phyloP scores from a whole-genome alignment of 805 yeast genomes.

The Priceomyces fermenticarens region DNA sequence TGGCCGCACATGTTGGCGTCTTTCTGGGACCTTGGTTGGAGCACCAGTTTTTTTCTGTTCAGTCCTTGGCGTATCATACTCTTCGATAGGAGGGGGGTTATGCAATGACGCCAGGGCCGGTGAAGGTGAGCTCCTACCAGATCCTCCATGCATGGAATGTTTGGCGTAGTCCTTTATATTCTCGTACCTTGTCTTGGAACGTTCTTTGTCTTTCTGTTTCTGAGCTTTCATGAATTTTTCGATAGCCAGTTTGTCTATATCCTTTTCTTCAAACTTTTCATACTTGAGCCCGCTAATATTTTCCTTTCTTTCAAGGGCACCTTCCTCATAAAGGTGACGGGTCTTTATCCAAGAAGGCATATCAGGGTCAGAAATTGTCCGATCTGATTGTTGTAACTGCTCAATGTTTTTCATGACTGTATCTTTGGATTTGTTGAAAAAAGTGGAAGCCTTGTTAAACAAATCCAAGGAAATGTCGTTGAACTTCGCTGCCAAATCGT shows the following conservation, averaged over 20 bases:
- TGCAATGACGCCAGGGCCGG: not conserved
- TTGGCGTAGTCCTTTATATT: conserved; percentile 12
- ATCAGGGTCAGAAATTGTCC: not conserved
- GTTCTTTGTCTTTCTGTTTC: conserved; percentile 34
- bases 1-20: not conserved
- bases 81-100: too few relatives aligned
- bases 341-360: conserved; percentile 76
- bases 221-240: conserved; percentile 36
- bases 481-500: conserved; percentile 30
- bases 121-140: conserved; percentile 6
- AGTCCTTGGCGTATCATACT: conserved; percentile 9
- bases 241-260: conserved; percentile 42
- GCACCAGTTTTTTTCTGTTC: not conserved
- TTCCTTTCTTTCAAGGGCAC: conserved; percentile 28
- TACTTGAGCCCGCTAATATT: conserved; percentile 28
- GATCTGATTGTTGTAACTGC: conserved; percentile 39
- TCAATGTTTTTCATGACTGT: conserved; percentile 63
- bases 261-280: conserved; percentile 47
- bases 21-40: not conserved
- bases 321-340: conserved; percentile 46
- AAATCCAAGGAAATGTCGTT: conserved; percentile 56
- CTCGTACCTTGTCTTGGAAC: conserved; percentile 22
- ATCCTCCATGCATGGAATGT: conserved; percentile 6
- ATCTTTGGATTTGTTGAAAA: conserved; percentile 57
- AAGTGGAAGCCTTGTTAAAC: conserved; percentile 55